These are phyloP conservation scores for Fonsecaea monophora DNA, from an alignment of 2,329 filamentous ascomycete genomes.

Conservation along the genomic window DNA sequence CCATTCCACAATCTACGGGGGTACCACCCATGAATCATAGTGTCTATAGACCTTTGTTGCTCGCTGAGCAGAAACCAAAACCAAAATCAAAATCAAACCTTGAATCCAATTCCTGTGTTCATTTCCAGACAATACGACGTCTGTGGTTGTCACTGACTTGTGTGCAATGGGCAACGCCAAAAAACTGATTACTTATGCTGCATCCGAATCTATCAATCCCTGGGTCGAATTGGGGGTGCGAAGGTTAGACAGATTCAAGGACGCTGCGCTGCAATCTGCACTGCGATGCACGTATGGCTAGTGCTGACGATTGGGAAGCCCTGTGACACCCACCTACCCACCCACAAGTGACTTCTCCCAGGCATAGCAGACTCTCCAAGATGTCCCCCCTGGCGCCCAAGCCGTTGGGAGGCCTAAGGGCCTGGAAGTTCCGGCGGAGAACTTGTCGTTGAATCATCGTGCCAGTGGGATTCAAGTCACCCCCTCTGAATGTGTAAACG, in stretches of 20 bases:
- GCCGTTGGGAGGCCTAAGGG: background rate
- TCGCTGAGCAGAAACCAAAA: background rate
- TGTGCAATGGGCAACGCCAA: too few species aligned
- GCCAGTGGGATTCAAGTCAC: too few species aligned
- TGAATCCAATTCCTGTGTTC: background rate
- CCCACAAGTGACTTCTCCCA: background rate
- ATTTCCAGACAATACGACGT: background rate
- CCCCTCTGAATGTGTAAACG: too few species aligned
- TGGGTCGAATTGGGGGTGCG: background rate
- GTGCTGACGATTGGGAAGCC: conserved; percentile 3
- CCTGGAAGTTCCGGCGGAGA: background rate
- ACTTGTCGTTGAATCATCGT: background rate
- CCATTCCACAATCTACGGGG: background rate
- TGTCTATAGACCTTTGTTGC: conserved; percentile 1
- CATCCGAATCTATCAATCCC: background rate
- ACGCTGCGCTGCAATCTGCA: background rate
- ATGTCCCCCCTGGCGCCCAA: background rate
- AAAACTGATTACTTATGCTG: background rate
- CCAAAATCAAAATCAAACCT: background rate
- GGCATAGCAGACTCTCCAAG: background rate
- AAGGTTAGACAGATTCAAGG: background rate
- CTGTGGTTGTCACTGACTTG: background rate
- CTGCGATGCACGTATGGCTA: background rate
- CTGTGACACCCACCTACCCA: too few species aligned
- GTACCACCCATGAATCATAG: background rate